Evolutionary conservation across 441 rosid genomes (phyloP), one percentile per base, ranked within the genome.

Genomic region (Populus hybrid): DNA sequence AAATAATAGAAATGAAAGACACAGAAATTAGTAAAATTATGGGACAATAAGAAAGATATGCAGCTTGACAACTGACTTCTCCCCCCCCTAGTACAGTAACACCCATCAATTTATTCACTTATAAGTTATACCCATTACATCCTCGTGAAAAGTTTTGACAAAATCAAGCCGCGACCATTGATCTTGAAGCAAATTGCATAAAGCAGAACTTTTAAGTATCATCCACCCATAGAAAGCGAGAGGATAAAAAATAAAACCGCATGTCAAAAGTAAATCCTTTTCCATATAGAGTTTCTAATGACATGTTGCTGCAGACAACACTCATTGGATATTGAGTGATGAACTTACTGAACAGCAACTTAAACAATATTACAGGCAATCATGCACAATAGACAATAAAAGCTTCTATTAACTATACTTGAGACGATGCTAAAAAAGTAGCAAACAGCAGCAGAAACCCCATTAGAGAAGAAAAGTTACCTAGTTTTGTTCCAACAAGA

Each of bases 401-500:
- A 64, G 24, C 64, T 73, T 63, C 78, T 30, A 19, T 38, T 16
- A 30, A 42, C n/a, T 35, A 66, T 14, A 18, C 26, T 23, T 66
- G 23, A 50, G 76, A 28, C 30, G 30, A 28, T 28, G 30, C 30
- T 28, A 2, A 28, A 28, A 28, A 28, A 28, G 30, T 28, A 28
- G 30, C 30, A 28, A 28, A 28, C 30, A 28, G 30, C 30, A 1
- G 30, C 30, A 1, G 30, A 30, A 30, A 30, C 32, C 32, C 32
- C 32, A 30, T 30, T 30, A 30, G 32, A 30, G 32, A 30, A 30
- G 32, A 30, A 35, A 57, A 32, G 72, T 50, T 87, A 91, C 96
- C 93, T 34, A 93, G 93, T 81, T 93, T 93, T 77, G 96, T 91
- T 76, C 96, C 96, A 71, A 93, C 94, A 61, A 93, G 94, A 82